phyloP scores from a whole-genome alignment of 805 yeast species.

The Teunomyces cretensis region DNA sequence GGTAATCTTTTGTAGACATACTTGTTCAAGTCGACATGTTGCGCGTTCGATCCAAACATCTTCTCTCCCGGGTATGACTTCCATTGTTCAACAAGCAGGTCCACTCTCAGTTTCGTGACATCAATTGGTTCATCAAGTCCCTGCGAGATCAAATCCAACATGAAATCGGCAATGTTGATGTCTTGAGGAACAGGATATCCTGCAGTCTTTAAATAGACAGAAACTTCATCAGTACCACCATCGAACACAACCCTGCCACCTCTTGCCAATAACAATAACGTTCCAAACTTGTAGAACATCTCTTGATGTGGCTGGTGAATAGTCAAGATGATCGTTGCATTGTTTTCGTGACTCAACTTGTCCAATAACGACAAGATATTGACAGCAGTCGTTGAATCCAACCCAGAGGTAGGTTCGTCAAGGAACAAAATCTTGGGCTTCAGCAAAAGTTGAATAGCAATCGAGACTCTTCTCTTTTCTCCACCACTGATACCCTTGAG shows the following conservation, averaged over 20 bases:
- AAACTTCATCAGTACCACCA: slow-evolving; percentile 51
- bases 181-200: slow-evolving; percentile 60
- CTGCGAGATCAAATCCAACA: slow-evolving; percentile 66
- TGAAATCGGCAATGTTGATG: slow-evolving; percentile 72
- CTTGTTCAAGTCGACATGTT: slow-evolving; percentile 41
- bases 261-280: slow-evolving; percentile 68
- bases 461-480: slow-evolving; percentile 80
- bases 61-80: slow-evolving; percentile 3
- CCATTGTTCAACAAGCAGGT: slow-evolving; percentile 30
- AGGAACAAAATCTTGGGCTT: slow-evolving; percentile 69
- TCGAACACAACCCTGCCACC: slow-evolving; percentile 72
- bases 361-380: slow-evolving; percentile 63
- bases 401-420: slow-evolving; percentile 90
- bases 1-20: slow-evolving; percentile 30
- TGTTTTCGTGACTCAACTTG: slow-evolving; percentile 53
- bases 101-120: slow-evolving; percentile 20
- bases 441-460: slow-evolving; percentile 74
- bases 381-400: slow-evolving; percentile 76
- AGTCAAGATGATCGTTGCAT: slow-evolving; percentile 68
- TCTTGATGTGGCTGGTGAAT: slow-evolving; percentile 83
- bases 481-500: slow-evolving; percentile 44
- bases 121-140: slow-evolving; percentile 25
- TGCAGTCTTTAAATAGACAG: slow-evolving; percentile 44
- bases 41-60: slow-evolving; percentile 30
- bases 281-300: slow-evolving; percentile 63